These are phyloP conservation scores for Kwoniella europaea DNA, from an alignment of 768 basidiomycete genomes.

Conservation along the genomic window DNA sequence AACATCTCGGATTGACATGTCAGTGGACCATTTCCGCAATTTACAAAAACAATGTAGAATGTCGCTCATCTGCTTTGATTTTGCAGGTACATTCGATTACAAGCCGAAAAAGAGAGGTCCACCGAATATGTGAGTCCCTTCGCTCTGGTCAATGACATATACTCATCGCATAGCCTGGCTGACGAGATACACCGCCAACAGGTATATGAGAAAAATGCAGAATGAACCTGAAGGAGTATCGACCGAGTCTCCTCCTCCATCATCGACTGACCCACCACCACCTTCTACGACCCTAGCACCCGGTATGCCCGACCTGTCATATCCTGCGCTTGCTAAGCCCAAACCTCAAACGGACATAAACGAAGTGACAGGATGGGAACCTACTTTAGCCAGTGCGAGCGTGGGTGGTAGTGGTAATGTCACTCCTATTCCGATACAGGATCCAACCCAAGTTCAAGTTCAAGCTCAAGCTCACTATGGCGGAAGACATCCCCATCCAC, in stretches of 20 bases:
- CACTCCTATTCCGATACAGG: neutral
- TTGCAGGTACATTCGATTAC: conserved; percentile 77
- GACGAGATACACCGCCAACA: conserved; percentile 29
- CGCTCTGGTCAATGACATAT: neutral
- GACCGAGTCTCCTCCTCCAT: conserved; percentile 7
- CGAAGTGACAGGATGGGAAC: conserved; percentile 2
- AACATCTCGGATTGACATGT: conserved; percentile 34
- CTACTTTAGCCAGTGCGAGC: neutral
- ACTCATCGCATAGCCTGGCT: neutral
- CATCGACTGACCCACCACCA: neutral
- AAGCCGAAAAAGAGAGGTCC: conserved; percentile 93
- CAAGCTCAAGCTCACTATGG: neutral
- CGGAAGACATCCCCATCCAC: neutral
- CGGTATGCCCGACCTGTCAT: conserved; percentile 6
- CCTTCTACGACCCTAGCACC: conserved; percentile 4
- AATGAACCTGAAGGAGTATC: conserved; percentile 7
- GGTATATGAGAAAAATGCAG: conserved; percentile 38
- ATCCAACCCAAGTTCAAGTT: neutral
- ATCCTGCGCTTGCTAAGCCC: conserved; percentile 5
- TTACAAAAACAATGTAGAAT: neutral
- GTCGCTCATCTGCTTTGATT: neutral
- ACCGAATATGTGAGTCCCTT: conserved; percentile 72
- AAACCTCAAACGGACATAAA: neutral
- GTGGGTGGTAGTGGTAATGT: too few relatives aligned
- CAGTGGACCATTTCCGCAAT: conserved; percentile 3